Evolutionary conservation across 1,139 yeast species (phyloP), one percentile per base, ranked within the genome.

Genomic region (Dujonia santamariae): DNA sequence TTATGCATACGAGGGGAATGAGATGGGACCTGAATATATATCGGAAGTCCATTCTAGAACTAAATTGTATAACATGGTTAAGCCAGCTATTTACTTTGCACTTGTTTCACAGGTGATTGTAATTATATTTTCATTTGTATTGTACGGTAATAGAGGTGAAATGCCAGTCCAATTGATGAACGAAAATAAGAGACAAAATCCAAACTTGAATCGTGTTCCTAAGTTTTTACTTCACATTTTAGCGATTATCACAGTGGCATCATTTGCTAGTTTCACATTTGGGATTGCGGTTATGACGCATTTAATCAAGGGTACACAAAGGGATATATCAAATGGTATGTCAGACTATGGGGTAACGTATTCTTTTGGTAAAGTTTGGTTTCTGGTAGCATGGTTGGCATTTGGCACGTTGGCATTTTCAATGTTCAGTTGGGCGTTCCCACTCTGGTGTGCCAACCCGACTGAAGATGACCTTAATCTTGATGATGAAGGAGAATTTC

Each of bases 381-480:
- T 72, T 37, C 37, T 56, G 26, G 25, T 73, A n/a, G 41, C 64
- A 11, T 71, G 78, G 77, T 15, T 56, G 1, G 42, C 58, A 2
- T n/a, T n/a, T n/a, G n/a, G n/a, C n/a, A 13, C 20, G 19, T 52
- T 60, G 25, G 53, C 42, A 0, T 37, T 57, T 8, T 33, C 63
- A 0, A 50, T 50, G 54, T 28, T 56, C 7, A 43, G 66, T 8
- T 67, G 74, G 73, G 52, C 53, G 3, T 44, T 64, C 7, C 73
- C 74, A 1, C 41, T 62, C 16, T 68, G 74, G 74, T 68, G 73
- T 51, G 68, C 70, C 11, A 66, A 67, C 39, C 72, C 72, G 13
- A 18, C 14, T n/a, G 18, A 21, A 7, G 19, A 21, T 20, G 25
- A 29, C 12, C 15, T 21, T 21, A 21, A 20, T 29, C 14, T 21